phyloP scores from a whole-genome alignment of 2,329 filamentous ascomycete species.

The Exophiala dermatitidis region DNA sequence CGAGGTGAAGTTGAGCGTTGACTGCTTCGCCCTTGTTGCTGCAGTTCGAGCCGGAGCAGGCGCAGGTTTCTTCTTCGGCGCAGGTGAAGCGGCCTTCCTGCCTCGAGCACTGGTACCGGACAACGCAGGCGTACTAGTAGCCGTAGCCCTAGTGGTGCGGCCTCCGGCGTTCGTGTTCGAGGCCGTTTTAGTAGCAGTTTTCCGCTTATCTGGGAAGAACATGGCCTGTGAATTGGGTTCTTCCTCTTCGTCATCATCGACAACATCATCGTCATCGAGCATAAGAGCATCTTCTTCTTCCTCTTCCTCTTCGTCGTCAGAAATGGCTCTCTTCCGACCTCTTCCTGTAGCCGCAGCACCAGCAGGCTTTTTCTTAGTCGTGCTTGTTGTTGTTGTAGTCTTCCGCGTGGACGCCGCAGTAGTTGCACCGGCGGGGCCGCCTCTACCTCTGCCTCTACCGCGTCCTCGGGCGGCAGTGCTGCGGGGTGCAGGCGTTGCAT shows the following conservation, averaged over 20 bases:
- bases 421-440: slow-evolving; percentile 38
- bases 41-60: slow-evolving; percentile 33
- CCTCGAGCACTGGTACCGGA: slow-evolving; percentile 2
- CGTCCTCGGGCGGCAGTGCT: slow-evolving; percentile 41
- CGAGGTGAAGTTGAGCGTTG: slow-evolving; percentile 37
- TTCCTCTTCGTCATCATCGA: slow-evolving; percentile 32
- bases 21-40: slow-evolving; percentile 29
- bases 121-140: slow-evolving; percentile 6
- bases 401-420: slow-evolving; percentile 32
- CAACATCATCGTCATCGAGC: slow-evolving; percentile 27
- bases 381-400: slow-evolving; percentile 30
- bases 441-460: slow-evolving; percentile 40
- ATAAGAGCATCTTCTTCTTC: slow-evolving; percentile 37
- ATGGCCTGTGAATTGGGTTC: slow-evolving; percentile 29
- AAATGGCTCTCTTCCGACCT: slow-evolving; percentile 30
- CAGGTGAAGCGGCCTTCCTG: slow-evolving; percentile 21
- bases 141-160: slow-evolving; percentile 15
- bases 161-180: slow-evolving; percentile 5
- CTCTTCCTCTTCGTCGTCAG: slow-evolving; percentile 27
- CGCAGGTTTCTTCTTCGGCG: slow-evolving; percentile 26
- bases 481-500: slow-evolving; percentile 37
- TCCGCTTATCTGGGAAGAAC: slow-evolving; percentile 24
- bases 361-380: slow-evolving; percentile 30
- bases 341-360: slow-evolving; percentile 28
- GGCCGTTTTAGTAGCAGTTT: slow-evolving; percentile 11